Conservation (phyloP, 2,329 filamentous ascomycete species). For the Neurospora crassa region DNA sequence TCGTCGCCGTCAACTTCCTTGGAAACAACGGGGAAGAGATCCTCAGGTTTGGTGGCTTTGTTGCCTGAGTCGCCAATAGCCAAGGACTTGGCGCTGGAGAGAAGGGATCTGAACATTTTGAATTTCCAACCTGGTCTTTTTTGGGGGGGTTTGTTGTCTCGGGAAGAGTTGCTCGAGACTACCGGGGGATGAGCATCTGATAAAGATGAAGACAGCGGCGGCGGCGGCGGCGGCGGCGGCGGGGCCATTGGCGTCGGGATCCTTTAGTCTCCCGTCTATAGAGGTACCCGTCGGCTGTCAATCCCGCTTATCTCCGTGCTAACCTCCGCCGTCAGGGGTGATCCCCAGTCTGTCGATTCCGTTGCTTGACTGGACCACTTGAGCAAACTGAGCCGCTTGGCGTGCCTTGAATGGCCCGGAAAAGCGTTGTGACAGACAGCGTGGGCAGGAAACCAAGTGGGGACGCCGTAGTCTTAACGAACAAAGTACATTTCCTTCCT, state of each 20-base stretch:
- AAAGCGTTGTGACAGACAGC: background rate
- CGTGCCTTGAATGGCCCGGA: background rate
- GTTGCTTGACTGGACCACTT: background rate
- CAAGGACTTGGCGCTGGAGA: constrained; percentile 19
- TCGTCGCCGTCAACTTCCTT: constrained; percentile 78
- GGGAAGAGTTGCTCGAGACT: background rate
- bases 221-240: background rate
- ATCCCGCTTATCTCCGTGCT: background rate
- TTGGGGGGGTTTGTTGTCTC: background rate
- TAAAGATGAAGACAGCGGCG: background rate
- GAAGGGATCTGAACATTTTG: constrained; percentile 13
- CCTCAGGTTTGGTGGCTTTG: constrained; percentile 20
- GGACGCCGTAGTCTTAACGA: background rate
- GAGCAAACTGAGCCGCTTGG: background rate
- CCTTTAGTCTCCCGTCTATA: background rate
- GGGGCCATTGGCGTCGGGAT: constrained; percentile 1
- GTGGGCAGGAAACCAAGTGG: background rate
- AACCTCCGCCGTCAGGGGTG: background rate
- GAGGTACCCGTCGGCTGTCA: background rate
- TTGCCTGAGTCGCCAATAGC: constrained; percentile 18
- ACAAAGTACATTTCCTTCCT: background rate
- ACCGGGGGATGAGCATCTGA: background rate
- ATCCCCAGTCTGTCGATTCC: background rate
- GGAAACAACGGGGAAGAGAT: constrained; percentile 66
- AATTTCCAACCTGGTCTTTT: background rate